Conservation (phyloP, 495 filamentous ascomycete genomes). For the Penicillium paxilli region DNA sequence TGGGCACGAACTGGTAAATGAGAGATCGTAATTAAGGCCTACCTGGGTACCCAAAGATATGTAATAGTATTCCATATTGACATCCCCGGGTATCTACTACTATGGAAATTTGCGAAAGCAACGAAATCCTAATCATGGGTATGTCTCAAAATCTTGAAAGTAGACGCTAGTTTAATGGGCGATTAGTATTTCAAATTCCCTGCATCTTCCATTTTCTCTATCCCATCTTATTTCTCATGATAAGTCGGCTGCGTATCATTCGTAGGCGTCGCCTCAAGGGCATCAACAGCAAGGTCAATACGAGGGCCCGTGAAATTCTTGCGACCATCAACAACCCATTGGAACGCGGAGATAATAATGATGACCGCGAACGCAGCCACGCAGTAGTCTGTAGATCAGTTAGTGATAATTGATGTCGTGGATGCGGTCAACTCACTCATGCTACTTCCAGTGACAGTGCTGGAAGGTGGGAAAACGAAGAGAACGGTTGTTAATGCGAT, state of each 20-base stretch:
- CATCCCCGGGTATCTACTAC: no score
- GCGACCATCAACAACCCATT: conserved; percentile 68
- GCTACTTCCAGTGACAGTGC: conserved; percentile 62
- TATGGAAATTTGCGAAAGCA: no score
- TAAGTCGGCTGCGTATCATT: background rate
- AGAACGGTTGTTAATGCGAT: conserved; percentile 67
- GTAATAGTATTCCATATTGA: no score
- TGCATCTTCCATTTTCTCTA: background rate
- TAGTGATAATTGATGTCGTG: background rate
- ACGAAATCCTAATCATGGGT: no score
- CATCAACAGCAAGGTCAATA: conserved; percentile 35
- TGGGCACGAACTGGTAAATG: no score
- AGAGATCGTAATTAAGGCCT: no score
- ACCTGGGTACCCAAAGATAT: no score
- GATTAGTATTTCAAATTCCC: background rate
- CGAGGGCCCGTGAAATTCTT: conserved; percentile 66
- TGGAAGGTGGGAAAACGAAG: conserved; percentile 68
- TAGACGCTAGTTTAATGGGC: no score
- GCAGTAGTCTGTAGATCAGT: conserved; percentile 51
- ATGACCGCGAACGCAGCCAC: conserved; percentile 71
- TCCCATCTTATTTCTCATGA: conserved; percentile 4
- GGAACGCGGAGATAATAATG: conserved; percentile 59
- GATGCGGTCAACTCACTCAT: conserved; percentile 54
- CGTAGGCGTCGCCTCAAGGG: conserved; percentile 3
- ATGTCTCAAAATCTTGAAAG: no score